Percentiles rank a stretch among this genome's conserved stretches.
Conservation (phyloP, 257 asterid species). For the Perilla frutescens region DNA sequence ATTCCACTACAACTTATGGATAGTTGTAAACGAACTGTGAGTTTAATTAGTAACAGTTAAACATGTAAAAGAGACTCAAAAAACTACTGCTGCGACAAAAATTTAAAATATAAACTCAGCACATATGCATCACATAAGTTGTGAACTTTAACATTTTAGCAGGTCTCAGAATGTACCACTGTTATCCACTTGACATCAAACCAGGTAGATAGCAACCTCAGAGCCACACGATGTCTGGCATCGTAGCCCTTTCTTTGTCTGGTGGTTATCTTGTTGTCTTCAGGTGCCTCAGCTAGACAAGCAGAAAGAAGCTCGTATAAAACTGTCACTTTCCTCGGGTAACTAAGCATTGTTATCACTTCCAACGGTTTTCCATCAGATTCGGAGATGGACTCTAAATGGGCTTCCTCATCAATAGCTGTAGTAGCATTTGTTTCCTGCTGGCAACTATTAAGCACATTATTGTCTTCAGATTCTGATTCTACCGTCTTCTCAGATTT, state of each 20-base stretch:
- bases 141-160: background rate
- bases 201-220: constrained; percentile 89
- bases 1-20: background rate
- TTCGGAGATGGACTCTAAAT: constrained; percentile 40
- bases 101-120: constrained; percentile 20
- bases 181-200: constrained; percentile 80
- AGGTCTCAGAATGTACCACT: constrained; percentile 54
- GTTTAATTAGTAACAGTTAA: constrained; percentile 19
- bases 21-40: constrained; percentile 20
- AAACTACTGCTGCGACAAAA: constrained; percentile 3
- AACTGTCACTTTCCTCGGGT: constrained; percentile 70
- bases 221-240: constrained; percentile 83
- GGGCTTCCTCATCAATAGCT: constrained; percentile 50
- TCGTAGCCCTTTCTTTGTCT: constrained; percentile 75
- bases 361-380: constrained; percentile 63
- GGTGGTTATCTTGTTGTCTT: constrained; percentile 50
- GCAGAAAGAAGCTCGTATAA: constrained; percentile 85
- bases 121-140: constrained; percentile 11
- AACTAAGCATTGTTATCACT: constrained; percentile 62
- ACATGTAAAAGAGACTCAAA: constrained; percentile 10
- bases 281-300: constrained; percentile 69
- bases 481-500: constrained; percentile 39
- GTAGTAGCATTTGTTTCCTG: constrained; percentile 44
- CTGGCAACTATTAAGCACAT: constrained; percentile 34
- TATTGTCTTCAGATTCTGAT: constrained; percentile 42